phyloP scores from a whole-genome alignment of 352 stramenopile species.

The Elongisporangium prolatum region DNA sequence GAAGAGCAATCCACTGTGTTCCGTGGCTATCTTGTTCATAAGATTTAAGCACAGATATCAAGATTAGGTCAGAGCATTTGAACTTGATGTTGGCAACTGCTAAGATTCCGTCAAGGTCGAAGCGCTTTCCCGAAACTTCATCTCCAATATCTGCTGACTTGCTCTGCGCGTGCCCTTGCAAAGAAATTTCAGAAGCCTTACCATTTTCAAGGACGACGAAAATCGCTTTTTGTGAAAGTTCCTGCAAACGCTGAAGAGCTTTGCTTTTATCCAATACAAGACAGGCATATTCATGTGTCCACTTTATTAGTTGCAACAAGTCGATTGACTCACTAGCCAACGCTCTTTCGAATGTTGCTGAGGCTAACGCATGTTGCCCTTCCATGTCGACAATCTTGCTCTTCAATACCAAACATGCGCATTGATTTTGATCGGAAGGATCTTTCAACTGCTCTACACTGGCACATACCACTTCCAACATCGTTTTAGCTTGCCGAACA shows the following conservation, averaged over 20 bases:
- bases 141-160: not conserved
- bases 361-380: constrained; percentile 17
- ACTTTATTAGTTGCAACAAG: constrained; percentile 23
- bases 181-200: not conserved
- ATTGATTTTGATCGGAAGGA: constrained; percentile 1
- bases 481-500: constrained; percentile 48
- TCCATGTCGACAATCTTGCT: constrained; percentile 36
- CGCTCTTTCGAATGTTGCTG: constrained; percentile 14
- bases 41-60: constrained; percentile 13
- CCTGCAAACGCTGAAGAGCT: constrained; percentile 9
- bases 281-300: constrained; percentile 25
- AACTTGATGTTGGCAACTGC: constrained; percentile 19
- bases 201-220: constrained; percentile 1
- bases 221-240: constrained; percentile 10
- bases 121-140: not conserved
- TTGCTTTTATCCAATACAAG: constrained; percentile 10
- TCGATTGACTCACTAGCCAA: constrained; percentile 16
- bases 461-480: constrained; percentile 33
- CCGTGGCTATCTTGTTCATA: not conserved
- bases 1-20: not conserved
- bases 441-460: constrained; percentile 3
- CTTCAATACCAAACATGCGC: constrained; percentile 16
- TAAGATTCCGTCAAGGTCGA: not conserved
- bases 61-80: constrained; percentile 17
- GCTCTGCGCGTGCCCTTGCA: not conserved